Conservation (phyloP, 345 rosid genomes). For the Laguncularia racemosa region DNA sequence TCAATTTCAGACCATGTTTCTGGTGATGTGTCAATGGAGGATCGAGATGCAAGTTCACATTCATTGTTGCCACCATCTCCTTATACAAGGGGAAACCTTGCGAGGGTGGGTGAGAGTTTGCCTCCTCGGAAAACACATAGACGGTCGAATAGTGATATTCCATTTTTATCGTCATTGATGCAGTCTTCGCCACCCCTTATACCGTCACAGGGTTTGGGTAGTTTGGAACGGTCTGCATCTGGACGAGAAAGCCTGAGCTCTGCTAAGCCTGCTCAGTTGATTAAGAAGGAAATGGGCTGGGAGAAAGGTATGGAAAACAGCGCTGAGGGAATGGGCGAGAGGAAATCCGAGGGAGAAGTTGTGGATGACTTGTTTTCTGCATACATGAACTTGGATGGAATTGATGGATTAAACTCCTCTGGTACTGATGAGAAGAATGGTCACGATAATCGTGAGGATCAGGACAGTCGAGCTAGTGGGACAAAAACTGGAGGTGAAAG, state of each 20-base stretch:
- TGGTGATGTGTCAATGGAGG: constrained; percentile 57
- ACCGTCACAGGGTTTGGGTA: constrained; percentile 38
- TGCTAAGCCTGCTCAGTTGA: constrained; percentile 37
- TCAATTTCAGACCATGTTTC: constrained; percentile 39
- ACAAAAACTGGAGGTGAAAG: constrained; percentile 77
- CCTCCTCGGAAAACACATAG: constrained; percentile 84
- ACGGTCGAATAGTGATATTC: constrained; percentile 84
- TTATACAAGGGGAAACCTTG: constrained; percentile 35
- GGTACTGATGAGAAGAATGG: constrained; percentile 69
- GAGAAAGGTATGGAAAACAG: constrained; percentile 38
- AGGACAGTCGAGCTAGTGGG: constrained; percentile 89
- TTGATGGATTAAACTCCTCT: constrained; percentile 71
- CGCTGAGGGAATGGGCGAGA: constrained; percentile 63
- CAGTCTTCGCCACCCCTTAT: constrained; percentile 56
- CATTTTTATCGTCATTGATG: constrained; percentile 47
- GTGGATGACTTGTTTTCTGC: constrained; percentile 93
- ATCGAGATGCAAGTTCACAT: constrained; percentile 44
- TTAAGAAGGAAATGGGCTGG: constrained; percentile 45
- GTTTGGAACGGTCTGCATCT: constrained; percentile 36
- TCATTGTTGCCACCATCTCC: constrained; percentile 66
- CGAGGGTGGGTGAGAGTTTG: constrained; percentile 48
- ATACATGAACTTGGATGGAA: constrained; percentile 87
- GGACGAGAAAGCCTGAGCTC: constrained; percentile 34
- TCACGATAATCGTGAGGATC: constrained; percentile 66
- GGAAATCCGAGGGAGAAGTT: constrained; percentile 68